Evolutionary conservation across 2,329 filamentous ascomycete species (phyloP).

Genomic region (Geosmithia morbida): DNA sequence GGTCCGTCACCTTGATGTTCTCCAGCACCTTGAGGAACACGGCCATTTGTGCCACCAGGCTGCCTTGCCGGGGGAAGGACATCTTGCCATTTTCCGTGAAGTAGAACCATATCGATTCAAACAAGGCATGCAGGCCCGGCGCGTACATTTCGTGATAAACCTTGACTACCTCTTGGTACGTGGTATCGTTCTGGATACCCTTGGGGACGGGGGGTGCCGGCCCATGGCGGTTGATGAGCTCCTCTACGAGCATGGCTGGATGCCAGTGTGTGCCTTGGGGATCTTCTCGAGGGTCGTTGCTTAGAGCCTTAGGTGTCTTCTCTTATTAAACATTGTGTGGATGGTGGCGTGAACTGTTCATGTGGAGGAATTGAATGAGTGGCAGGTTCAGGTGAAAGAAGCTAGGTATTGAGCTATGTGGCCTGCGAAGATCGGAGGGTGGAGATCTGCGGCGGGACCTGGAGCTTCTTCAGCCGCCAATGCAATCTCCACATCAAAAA

Average conservation of each 20-base stretch:
- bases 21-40: constrained; percentile 45
- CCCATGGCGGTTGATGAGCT: constrained; percentile 52
- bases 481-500: neutral
- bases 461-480: neutral
- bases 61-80: constrained; percentile 34
- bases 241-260: constrained; percentile 47
- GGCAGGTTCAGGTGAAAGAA: too few species aligned
- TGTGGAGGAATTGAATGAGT: too few species aligned
- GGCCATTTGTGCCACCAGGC: constrained; percentile 51
- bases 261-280: too few species aligned
- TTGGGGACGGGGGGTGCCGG: constrained; percentile 40
- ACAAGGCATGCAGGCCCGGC: constrained; percentile 56
- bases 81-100: constrained; percentile 27
- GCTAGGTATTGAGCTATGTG: neutral
- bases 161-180: constrained; percentile 51
- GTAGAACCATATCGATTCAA: constrained; percentile 76
- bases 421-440: neutral
- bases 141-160: constrained; percentile 67
- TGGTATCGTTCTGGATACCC: constrained; percentile 34
- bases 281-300: neutral
- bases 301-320: neutral
- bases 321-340: neutral
- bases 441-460: neutral
- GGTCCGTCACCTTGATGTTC: constrained; percentile 32
- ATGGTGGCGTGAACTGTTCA: neutral